phyloP scores from a whole-genome alignment of 1,139 yeast genomes.

The Scheffersomyces stambukii region DNA sequence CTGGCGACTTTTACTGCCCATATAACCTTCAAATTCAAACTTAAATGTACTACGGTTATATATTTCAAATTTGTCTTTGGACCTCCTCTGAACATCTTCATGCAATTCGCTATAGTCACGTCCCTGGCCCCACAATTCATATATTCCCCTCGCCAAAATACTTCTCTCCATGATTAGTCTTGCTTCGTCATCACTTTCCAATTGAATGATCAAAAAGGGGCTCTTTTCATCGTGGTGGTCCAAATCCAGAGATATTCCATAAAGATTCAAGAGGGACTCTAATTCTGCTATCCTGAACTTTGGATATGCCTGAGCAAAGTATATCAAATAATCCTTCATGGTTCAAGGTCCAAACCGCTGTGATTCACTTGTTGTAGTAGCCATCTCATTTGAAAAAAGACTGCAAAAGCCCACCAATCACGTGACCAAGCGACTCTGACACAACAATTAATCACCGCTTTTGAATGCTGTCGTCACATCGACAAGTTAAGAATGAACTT shows the following conservation, averaged over 20 bases:
- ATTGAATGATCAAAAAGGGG: constrained; percentile 70
- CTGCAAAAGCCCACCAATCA: no score
- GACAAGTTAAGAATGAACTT: no score
- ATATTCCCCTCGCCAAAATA: constrained; percentile 68
- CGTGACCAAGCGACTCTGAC: no score
- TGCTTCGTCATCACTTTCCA: constrained; percentile 69
- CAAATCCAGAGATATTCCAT: constrained; percentile 56
- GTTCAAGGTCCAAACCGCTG: background rate
- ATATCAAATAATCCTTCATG: constrained; percentile 63
- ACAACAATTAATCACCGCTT: no score
- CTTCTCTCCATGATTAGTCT: constrained; percentile 59
- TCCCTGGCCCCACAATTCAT: constrained; percentile 84
- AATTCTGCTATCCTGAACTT: constrained; percentile 79
- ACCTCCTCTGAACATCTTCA: constrained; percentile 36
- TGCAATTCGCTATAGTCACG: constrained; percentile 54
- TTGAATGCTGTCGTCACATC: no score
- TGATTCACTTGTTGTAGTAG: constrained; percentile 1
- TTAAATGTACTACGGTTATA: constrained; percentile 58
- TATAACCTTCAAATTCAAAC: constrained; percentile 75
- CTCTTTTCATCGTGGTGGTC: constrained; percentile 50
- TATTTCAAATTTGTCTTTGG: constrained; percentile 21
- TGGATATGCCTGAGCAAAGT: constrained; percentile 81
- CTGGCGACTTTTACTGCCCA: constrained; percentile 55
- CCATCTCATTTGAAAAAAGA: no score
- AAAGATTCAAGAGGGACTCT: constrained; percentile 72